Percentiles rank a stretch among this genome's conserved stretches.
These are phyloP conservation scores for Phytopythium delawarense DNA, from an alignment of 352 stramenopile genomes.

Conservation along the genomic window DNA sequence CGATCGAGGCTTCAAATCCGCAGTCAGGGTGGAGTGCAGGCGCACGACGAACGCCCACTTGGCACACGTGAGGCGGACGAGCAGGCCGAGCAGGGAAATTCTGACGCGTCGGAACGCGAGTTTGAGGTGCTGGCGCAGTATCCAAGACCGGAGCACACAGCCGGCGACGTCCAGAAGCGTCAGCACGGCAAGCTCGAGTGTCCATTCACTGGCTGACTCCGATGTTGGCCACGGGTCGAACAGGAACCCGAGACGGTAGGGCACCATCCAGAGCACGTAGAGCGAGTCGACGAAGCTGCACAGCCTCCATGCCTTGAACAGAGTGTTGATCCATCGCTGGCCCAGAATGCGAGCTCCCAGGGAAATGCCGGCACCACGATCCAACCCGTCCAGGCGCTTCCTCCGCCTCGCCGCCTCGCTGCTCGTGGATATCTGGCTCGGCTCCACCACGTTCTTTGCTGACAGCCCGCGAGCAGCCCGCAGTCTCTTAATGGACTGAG, in stretches of 20 bases:
- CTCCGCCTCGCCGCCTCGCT: not conserved
- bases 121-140: not conserved
- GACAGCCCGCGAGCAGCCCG: not conserved
- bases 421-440: not conserved
- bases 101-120: not conserved
- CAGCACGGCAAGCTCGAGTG: conserved; percentile 18
- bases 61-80: not conserved
- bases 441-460: not conserved
- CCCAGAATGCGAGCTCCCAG: not conserved
- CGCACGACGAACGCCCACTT: not conserved
- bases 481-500: conserved; percentile 1
- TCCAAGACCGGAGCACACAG: conserved; percentile 20
- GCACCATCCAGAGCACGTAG: conserved; percentile 34
- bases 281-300: conserved; percentile 31
- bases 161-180: conserved; percentile 26
- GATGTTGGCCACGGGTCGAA: conserved; percentile 27
- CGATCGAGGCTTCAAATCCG: not conserved
- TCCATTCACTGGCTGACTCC: conserved; percentile 14
- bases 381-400: not conserved
- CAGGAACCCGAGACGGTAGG: conserved; percentile 35
- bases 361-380: not conserved
- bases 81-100: not conserved
- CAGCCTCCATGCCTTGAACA: conserved; percentile 4
- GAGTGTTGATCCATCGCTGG: not conserved
- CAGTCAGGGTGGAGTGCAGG: not conserved